phyloP scores from a whole-genome alignment of 139 green algal genomes.

The Ettlia oleoabundans region DNA sequence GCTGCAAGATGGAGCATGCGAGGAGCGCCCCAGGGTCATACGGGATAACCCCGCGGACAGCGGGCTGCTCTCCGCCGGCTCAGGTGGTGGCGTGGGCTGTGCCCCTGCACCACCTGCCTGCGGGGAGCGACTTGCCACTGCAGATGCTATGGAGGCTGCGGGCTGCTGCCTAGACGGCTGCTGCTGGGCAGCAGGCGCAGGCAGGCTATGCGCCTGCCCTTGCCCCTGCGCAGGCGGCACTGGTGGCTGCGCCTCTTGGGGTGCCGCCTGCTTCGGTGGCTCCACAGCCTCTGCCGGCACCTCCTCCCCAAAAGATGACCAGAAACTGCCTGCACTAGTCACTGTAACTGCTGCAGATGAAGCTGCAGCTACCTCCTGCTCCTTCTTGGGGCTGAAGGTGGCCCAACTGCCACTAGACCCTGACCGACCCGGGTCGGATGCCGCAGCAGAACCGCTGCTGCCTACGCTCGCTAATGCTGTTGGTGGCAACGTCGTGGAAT shows the following conservation, averaged over 20 bases:
- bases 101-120: neutral
- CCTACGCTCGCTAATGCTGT: neutral
- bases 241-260: neutral
- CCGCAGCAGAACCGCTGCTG: neutral
- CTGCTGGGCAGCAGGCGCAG: too few species aligned
- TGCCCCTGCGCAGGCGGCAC: too few species aligned
- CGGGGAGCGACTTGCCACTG: too few species aligned
- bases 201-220: too few species aligned
- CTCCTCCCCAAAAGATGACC: constrained; percentile 20
- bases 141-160: too few species aligned
- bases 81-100: neutral
- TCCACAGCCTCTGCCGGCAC: neutral
- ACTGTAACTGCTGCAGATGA: neutral
- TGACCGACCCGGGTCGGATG: neutral
- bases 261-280: neutral
- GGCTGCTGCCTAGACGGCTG: too few species aligned
- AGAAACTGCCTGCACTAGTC: constrained; percentile 19
- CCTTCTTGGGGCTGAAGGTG: constrained; percentile 24
- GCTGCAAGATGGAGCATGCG: too few species aligned
- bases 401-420: constrained; percentile 20
- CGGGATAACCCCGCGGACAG: constrained; percentile 5
- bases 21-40: constrained; percentile 7
- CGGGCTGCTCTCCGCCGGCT: neutral
- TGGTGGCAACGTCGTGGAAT: neutral
- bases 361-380: neutral